Conservation (phyloP, 208 protist species). For the Trypanosoma boissoni region DNA sequence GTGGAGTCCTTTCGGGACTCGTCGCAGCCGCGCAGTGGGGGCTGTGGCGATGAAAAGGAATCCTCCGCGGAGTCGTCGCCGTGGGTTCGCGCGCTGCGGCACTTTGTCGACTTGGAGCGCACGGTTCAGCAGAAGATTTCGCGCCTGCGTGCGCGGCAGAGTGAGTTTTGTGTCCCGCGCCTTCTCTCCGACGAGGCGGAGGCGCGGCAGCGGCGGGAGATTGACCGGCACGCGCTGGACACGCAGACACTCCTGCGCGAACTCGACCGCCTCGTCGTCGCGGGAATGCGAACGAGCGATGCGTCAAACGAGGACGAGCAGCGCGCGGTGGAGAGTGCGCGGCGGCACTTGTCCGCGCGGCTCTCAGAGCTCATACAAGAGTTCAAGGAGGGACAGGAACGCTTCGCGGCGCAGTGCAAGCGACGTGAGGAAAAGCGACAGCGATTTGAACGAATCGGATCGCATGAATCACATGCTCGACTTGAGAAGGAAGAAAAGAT, state of each 20-base stretch:
- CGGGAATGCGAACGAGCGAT: slow-evolving; percentile 36
- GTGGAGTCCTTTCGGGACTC: slow-evolving; percentile 18
- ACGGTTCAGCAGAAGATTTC: slow-evolving; percentile 36
- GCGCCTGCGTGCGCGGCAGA: slow-evolving; percentile 39
- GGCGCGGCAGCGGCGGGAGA: slow-evolving; percentile 17
- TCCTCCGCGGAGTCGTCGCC: slow-evolving; percentile 14
- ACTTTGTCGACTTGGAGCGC: slow-evolving; percentile 45
- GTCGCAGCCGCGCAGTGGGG: background rate
- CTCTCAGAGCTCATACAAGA: slow-evolving; percentile 35
- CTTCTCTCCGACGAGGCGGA: slow-evolving; percentile 62
- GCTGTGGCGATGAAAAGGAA: background rate
- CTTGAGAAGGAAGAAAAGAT: slow-evolving; percentile 58
- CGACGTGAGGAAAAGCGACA: slow-evolving; percentile 44
- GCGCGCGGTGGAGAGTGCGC: slow-evolving; percentile 38
- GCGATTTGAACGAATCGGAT: slow-evolving; percentile 62
- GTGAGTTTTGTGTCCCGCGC: slow-evolving; percentile 40
- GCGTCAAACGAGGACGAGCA: slow-evolving; percentile 47
- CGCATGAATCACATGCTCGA: slow-evolving; percentile 40
- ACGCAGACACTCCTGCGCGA: slow-evolving; percentile 53
- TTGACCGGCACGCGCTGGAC: slow-evolving; percentile 39
- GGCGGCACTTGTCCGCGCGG: slow-evolving; percentile 39
- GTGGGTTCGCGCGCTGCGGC: slow-evolving; percentile 43
- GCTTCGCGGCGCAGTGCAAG: slow-evolving; percentile 48
- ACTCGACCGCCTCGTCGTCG: slow-evolving; percentile 65
- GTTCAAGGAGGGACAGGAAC: slow-evolving; percentile 60